Base-by-base conservation (phyloP, 2,329 filamentous ascomycete genomes). In the Myriosclerotinia scirpicola region DNA sequence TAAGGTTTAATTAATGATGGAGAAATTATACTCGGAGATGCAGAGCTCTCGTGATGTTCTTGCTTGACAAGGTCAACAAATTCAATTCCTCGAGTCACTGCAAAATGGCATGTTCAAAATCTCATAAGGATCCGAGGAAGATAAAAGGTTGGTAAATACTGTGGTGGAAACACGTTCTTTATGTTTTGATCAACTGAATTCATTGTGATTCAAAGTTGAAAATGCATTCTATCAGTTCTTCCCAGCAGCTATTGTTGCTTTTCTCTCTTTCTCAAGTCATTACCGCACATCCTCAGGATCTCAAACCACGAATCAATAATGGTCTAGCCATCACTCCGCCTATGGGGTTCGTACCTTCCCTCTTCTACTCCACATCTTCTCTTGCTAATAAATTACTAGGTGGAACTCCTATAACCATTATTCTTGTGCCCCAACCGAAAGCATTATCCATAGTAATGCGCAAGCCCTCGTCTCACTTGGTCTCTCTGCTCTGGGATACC, bases 391-490 rank as follows among this genome's bases (percentile, higher is more conserved):
- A 26, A 48, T 34, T 17, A 48, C 15, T 15, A 73, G 71, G 61
- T 84, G 81, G 81, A 83, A 84, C 66, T 80, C 79, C 0, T 84
- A 84, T 70, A 84, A 84, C 55, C 77, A 80, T 46, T 83, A 82
- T 72, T 77, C 75, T 40, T 84, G 83, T 71, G 74, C 71, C 0
- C 81, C 81, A 0, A 81, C 79, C 53, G 80, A 83, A 62, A 72
- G 71, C 0, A 80, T 81, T n/a, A 78, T 84, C 3, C 77, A 79
- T 20, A 77, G 78, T 14, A 83, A 81, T 65, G 80, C 80, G 0
- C 73, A 82, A 64, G 82, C 81, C 3, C 71, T 84, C 1, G 76
- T 83, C 1, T 78, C 80, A 48, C 75, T 81, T 0, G 81, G 80
- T 0, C 77, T 84, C 0, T 74, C 76, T 2, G 72, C 75, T 4